These are phyloP conservation scores for Aspergillus fischeri DNA, from an alignment of 2,329 filamentous ascomycete genomes.

Conservation along the genomic window DNA sequence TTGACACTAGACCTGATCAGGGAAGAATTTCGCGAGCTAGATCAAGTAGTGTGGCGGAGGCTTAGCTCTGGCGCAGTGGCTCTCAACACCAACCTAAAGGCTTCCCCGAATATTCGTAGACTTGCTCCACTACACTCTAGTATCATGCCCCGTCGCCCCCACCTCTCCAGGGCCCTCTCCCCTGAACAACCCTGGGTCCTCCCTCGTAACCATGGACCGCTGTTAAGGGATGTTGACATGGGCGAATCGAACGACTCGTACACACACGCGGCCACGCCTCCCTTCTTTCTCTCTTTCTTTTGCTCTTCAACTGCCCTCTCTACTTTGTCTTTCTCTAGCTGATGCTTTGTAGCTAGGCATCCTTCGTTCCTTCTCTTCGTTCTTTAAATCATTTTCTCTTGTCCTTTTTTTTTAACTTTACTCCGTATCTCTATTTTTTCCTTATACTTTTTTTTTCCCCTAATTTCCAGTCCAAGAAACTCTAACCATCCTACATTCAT, in stretches of 20 bases:
- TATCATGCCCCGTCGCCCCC: not conserved
- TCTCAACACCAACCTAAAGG: conserved; percentile 4
- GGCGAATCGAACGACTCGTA: not conserved
- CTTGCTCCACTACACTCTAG: not conserved
- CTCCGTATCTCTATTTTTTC: conserved; percentile 4
- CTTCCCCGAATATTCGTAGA: not conserved
- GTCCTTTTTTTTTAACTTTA: conserved; percentile 7
- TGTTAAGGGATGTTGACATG: conserved; percentile 5
- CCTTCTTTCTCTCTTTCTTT: conserved; percentile 14
- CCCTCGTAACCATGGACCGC: conserved; percentile 14
- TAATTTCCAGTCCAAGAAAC: conserved; percentile 8
- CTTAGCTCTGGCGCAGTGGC: conserved; percentile 13
- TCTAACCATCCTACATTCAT: conserved; percentile 7
- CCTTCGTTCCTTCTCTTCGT: conserved; percentile 16
- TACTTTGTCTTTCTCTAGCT: not conserved
- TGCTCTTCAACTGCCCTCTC: not conserved
- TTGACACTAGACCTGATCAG: not conserved
- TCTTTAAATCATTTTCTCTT: conserved; percentile 24
- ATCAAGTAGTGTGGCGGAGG: conserved; percentile 12
- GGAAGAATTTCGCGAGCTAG: not conserved
- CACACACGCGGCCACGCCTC: not conserved
- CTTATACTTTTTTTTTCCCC: conserved; percentile 17
- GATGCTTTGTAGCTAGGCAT: conserved; percentile 13
- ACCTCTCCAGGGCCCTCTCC: conserved; percentile 2
- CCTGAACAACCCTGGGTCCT: conserved; percentile 4